Conservation (phyloP, 371 early-diverging fungal genomes). For the Mortierella sp. region DNA sequence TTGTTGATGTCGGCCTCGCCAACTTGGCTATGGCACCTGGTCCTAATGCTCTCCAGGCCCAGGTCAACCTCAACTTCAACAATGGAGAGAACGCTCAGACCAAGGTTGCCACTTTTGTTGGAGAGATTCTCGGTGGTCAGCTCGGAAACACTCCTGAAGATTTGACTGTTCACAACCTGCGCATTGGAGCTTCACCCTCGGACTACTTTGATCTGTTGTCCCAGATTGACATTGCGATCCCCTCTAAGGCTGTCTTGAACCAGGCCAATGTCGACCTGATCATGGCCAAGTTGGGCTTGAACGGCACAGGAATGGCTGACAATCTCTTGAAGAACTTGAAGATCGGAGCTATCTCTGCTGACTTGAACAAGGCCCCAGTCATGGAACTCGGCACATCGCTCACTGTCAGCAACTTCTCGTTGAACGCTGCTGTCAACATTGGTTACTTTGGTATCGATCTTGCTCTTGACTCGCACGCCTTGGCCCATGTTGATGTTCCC, state of each 20-base stretch:
- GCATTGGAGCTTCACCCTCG: constrained; percentile 45
- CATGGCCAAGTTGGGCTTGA: constrained; percentile 27
- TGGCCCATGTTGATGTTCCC: constrained; percentile 49
- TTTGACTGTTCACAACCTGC: constrained; percentile 44
- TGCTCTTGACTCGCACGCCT: constrained; percentile 34
- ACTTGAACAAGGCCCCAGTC: constrained; percentile 49
- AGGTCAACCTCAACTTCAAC: constrained; percentile 42
- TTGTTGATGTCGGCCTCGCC: constrained; percentile 37
- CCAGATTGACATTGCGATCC: constrained; percentile 42
- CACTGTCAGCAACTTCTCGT: constrained; percentile 35
- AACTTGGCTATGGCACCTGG: constrained; percentile 38
- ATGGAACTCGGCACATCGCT: constrained; percentile 48
- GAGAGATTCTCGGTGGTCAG: constrained; percentile 35
- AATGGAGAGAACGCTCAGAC: constrained; percentile 31
- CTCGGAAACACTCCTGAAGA: constrained; percentile 46
- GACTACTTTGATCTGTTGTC: constrained; percentile 53
- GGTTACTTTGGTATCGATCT: constrained; percentile 53
- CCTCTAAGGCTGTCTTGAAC: constrained; percentile 43
- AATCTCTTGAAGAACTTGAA: constrained; percentile 43
- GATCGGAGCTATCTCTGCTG: constrained; percentile 35
- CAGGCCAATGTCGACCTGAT: constrained; percentile 33
- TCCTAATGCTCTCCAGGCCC: constrained; percentile 35
- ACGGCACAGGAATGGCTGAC: constrained; percentile 7
- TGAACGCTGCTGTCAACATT: constrained; percentile 50
- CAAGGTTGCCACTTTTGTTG: constrained; percentile 44